Evolutionary conservation across 1,284 basidiomycete species (phyloP).

Genomic region (Macrocybe sp.): DNA sequence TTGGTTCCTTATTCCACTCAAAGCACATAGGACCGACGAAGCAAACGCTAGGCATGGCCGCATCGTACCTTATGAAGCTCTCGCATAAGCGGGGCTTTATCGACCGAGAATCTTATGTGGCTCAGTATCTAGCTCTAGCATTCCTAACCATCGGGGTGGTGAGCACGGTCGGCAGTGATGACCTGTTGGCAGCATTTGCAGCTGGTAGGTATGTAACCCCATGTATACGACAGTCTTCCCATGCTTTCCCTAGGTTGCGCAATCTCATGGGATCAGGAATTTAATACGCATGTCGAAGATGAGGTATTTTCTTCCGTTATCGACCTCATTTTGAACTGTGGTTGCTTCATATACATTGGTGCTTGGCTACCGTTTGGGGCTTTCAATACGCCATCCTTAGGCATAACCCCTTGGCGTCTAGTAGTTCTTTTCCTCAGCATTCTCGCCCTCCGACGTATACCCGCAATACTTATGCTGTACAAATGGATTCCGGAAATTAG

Average conservation of each 20-base stretch:
- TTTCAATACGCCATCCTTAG: constrained; percentile 59
- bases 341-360: constrained; percentile 87
- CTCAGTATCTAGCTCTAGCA: constrained; percentile 84
- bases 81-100: constrained; percentile 75
- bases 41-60: constrained; percentile 50
- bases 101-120: constrained; percentile 89
- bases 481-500: constrained; percentile 82
- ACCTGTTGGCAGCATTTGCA: constrained; percentile 88
- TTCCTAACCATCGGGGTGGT: constrained; percentile 78
- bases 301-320: constrained; percentile 88
- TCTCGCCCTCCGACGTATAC: constrained; percentile 72
- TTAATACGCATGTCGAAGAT: constrained; percentile 80
- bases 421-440: constrained; percentile 64
- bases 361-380: constrained; percentile 80
- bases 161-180: constrained; percentile 78
- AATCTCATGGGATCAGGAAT: constrained; percentile 93
- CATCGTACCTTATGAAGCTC: constrained; percentile 80
- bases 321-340: constrained; percentile 81
- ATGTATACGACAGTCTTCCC: not conserved
- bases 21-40: not conserved
- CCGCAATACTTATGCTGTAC: constrained; percentile 69
- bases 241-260: constrained; percentile 56
- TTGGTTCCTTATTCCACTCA: constrained; percentile 8
- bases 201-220: constrained; percentile 50
- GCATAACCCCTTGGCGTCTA: constrained; percentile 73